Conservation (phyloP, 257 asterid genomes). For the Gentiana dahurica region DNA sequence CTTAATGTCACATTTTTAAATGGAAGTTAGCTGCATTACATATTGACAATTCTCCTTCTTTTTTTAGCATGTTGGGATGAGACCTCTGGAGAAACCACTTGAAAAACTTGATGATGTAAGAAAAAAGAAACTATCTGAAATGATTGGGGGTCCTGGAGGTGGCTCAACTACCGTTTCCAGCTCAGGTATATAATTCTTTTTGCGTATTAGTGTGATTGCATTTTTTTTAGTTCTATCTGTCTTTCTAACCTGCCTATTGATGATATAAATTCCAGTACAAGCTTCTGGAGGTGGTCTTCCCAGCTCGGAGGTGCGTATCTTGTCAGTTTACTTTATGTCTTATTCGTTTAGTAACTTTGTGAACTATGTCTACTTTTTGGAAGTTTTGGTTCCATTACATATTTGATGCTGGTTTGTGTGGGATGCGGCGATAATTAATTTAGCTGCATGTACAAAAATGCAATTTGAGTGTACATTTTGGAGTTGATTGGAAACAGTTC, state of each 20-base stretch:
- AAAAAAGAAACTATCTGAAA: constrained; percentile 86
- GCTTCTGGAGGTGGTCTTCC: constrained; percentile 46
- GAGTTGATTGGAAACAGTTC: neutral
- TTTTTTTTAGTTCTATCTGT: constrained; percentile 1
- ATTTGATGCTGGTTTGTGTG: too few species aligned
- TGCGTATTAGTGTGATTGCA: constrained; percentile 2
- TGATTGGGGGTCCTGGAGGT: constrained; percentile 77
- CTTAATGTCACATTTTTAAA: constrained; percentile 1
- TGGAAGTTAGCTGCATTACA: neutral
- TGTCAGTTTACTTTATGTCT: too few species aligned
- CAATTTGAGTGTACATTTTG: neutral
- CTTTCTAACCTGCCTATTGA: constrained; percentile 12
- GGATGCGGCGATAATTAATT: too few species aligned
- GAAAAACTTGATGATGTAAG: constrained; percentile 93
- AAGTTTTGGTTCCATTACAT: too few species aligned
- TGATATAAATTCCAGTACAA: constrained; percentile 32
- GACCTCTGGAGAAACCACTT: constrained; percentile 89
- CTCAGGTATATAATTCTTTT: constrained; percentile 41
- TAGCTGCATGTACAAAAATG: neutral
- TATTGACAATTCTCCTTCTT: constrained; percentile 4
- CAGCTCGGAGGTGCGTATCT: constrained; percentile 40
- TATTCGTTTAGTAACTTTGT: too few species aligned
- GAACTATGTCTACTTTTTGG: too few species aligned
- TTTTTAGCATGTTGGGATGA: constrained; percentile 86
- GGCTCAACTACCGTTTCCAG: constrained; percentile 35